A percentile compares a stretch with the other conserved stretches of the same genome.
These are phyloP conservation scores for Zygotorulaspora sp. DNA, from an alignment of 805 yeast genomes.

Conservation along the genomic window DNA sequence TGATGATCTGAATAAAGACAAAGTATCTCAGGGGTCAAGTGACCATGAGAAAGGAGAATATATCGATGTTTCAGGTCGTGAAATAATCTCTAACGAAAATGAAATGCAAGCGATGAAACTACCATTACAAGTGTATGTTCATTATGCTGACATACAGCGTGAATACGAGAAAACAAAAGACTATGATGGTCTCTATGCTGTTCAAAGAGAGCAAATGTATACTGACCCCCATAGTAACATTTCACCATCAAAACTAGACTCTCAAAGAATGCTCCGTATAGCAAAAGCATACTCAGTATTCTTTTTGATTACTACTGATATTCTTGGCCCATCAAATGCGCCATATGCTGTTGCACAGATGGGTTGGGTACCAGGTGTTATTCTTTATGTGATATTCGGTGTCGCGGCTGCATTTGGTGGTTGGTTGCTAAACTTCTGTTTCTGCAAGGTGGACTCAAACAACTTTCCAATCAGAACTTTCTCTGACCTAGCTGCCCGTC, in stretches of 20 bases:
- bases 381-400: slow-evolving; percentile 41
- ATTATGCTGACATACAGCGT: slow-evolving; percentile 16
- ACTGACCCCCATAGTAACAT: slow-evolving; percentile 14
- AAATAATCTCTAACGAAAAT: slow-evolving; percentile 9
- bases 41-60: slow-evolving; percentile 11
- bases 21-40: neutral
- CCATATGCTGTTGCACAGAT: slow-evolving; percentile 43
- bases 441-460: slow-evolving; percentile 38
- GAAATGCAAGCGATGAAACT: slow-evolving; percentile 4
- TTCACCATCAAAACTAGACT: slow-evolving; percentile 10
- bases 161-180: slow-evolving; percentile 12
- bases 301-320: slow-evolving; percentile 46
- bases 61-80: slow-evolving; percentile 11
- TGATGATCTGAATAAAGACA: slow-evolving; percentile 3
- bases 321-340: slow-evolving; percentile 45
- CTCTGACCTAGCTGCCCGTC: slow-evolving; percentile 41
- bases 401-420: slow-evolving; percentile 42
- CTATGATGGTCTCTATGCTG: slow-evolving; percentile 13
- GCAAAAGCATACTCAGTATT: slow-evolving; percentile 35
- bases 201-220: slow-evolving; percentile 14
- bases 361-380: slow-evolving; percentile 45
- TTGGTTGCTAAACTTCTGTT: slow-evolving; percentile 36
- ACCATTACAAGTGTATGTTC: slow-evolving; percentile 14
- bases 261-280: slow-evolving; percentile 14
- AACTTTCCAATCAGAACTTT: slow-evolving; percentile 43